Evolutionary conservation across 805 yeast species (phyloP), one percentile per base, ranked within the genome.

Genomic region (Candida chilensis): DNA sequence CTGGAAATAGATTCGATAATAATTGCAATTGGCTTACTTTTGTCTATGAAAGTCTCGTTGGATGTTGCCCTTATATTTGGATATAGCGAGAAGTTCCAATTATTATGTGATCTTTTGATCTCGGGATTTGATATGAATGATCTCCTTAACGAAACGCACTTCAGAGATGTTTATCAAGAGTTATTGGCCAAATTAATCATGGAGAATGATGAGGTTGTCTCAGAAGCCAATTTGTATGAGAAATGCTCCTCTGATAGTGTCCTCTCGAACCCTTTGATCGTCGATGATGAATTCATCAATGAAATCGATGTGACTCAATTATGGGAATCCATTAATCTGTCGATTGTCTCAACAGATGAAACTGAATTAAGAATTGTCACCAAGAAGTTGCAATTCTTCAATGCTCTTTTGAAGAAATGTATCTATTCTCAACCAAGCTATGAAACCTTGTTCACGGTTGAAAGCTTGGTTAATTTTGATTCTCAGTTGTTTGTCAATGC

Each of bases 321-420:
- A 14, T 52, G 53, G 55, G 24, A 30, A 1, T 20, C 32, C 4
- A 33, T 51, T 6, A 27, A 24, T 5, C 16, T 11, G 2, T 52
- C 43, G 5, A 28, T 48, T 3, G 37, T 35, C 16, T 45, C 57
- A 8, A 28, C 32, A 5, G 52, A 51, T 17, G 45, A 45, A 22
- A 41, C 34, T 4, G 30, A 29, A 1, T 39, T 60, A 14, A 31
- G 37, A 11, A 27, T 30, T 4, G 36, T 48, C 5, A 36, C 39
- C 2, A 30, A 37, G 11, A 58, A 54, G 35, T 46, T 49, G 21
- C 42, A 29, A n/a, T 38, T 57, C 12, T 47, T 60, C 31, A 58
- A 56, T 31, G 42, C 37, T 3, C 30, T 51, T 15, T 30, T 41
- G 6, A 32, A 37, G 22, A 25, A 18, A 8, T 29, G 11, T 35